phyloP scores from a whole-genome alignment of 805 yeast species.

The Suhomyces prunicola region DNA sequence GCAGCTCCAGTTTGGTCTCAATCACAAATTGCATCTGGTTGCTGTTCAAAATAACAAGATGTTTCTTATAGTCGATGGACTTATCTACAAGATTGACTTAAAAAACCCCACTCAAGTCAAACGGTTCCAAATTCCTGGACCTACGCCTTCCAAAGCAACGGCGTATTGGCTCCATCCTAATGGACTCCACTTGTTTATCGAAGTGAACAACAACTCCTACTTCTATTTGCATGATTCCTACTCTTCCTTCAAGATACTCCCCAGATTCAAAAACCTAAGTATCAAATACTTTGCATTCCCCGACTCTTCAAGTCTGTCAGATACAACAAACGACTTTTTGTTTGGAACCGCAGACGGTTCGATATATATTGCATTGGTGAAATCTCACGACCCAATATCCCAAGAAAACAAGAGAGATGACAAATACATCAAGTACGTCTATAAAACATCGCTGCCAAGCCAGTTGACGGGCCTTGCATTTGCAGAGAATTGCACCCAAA shows the following conservation, averaged over 20 bases:
- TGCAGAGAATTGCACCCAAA: constrained; percentile 19
- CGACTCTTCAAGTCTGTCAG: neutral
- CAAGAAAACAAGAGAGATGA: constrained; percentile 36
- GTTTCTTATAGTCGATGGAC: constrained; percentile 24
- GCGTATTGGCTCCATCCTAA: constrained; percentile 37
- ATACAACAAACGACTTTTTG: constrained; percentile 29
- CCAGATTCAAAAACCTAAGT: constrained; percentile 29
- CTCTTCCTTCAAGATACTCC: constrained; percentile 29
- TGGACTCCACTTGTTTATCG: constrained; percentile 34
- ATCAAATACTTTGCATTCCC: constrained; percentile 26
- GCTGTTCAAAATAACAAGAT: constrained; percentile 33
- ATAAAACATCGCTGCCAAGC: constrained; percentile 10
- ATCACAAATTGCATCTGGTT: constrained; percentile 20
- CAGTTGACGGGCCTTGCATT: constrained; percentile 17
- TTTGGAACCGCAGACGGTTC: constrained; percentile 28
- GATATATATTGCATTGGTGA: constrained; percentile 25
- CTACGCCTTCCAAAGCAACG: constrained; percentile 13
- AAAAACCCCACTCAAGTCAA: constrained; percentile 33
- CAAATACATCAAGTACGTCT: constrained; percentile 28
- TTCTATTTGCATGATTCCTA: constrained; percentile 33
- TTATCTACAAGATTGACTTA: constrained; percentile 31
- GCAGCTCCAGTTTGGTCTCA: constrained; percentile 37
- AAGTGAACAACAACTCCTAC: constrained; percentile 20
- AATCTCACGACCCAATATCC: constrained; percentile 24
- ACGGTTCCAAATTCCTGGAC: constrained; percentile 19